Base-by-base conservation (phyloP, 257 asterid species). In the Solanum raphanifolium region DNA sequence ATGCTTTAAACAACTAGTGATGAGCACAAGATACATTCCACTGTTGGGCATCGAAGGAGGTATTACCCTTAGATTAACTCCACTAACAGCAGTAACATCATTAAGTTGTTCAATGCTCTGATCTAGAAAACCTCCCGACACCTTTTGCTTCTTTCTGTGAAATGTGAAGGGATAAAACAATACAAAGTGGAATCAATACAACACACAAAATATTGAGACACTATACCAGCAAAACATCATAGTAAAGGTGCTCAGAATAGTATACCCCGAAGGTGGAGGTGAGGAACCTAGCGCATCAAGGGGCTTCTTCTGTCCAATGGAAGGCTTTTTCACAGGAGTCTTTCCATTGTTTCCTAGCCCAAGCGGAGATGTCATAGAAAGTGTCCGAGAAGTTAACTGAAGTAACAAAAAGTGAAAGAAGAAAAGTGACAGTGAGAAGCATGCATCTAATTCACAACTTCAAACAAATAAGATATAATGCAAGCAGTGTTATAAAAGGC, bases 101-200 rank as follows among this genome's bases (percentile, higher is more conserved):
- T 97, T 97, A 88, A 97, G 99, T 87, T 97, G 99, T 88, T 97
- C 99, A 83, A 97, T 97, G 93, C 99, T 97, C 89, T 97, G 99
- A 93, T 95, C 99, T 84, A 89, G 55, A 86, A 94, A 92, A 89
- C 89, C 94, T 83, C 98, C 98, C 34, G 99, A 93, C 83, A 92
- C 98, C 88, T 95, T 97, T 90, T 94, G 98, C 95, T 95, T 97
- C 93, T 97, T 97, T 88, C 99, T 97, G 94, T 86, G 85, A 78
- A 87, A 27, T 76, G 25, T 13, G 5, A 35, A 79, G 34, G 60
- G 21, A 71, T 52, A 34, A 58, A 88, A 46, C 65, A 86, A 85
- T 65, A 86, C 65, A 82, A 38, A 78, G 76, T 74, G 36, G 20
- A 78, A 43, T 41, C 62, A 78, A 27, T 41, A 41, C 84, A n/a